phyloP scores from a whole-genome alignment of 257 asterid species.

The Ligustrum vulgare region DNA sequence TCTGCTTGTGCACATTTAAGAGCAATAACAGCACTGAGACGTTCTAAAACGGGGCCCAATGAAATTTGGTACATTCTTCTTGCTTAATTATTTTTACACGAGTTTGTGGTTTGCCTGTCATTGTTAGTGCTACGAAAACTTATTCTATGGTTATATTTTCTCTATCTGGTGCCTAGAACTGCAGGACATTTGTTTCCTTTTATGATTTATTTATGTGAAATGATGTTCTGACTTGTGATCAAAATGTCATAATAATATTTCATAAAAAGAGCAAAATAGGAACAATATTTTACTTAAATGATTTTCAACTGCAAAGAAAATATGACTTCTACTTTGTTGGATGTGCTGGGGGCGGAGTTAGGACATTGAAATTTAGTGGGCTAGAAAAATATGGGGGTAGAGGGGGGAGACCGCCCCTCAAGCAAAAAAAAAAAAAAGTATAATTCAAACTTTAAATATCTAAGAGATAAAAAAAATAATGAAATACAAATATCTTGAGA shows the following conservation, averaged over 20 bases:
- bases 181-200: constrained; percentile 7
- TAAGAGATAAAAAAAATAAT: too few species aligned
- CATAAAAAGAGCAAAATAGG: constrained; percentile 1
- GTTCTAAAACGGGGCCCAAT: constrained; percentile 74
- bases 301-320: constrained; percentile 7
- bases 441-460: too few species aligned
- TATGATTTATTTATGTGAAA: neutral
- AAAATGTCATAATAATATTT: neutral
- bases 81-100: constrained; percentile 26
- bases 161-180: constrained; percentile 2
- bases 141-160: neutral
- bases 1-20: constrained; percentile 93
- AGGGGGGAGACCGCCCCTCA: too few species aligned
- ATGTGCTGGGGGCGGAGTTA: neutral
- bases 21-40: constrained; percentile 93
- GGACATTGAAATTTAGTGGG: too few species aligned
- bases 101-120: constrained; percentile 17
- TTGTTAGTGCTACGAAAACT: constrained; percentile 9
- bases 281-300: neutral
- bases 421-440: too few species aligned
- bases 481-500: too few species aligned
- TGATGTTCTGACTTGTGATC: neutral
- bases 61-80: constrained; percentile 67
- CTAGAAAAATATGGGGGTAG: too few species aligned
- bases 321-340: constrained; percentile 5